Base-by-base conservation (phyloP, 192 early-diverging fungal species). In the Rhizophagus clarus region DNA sequence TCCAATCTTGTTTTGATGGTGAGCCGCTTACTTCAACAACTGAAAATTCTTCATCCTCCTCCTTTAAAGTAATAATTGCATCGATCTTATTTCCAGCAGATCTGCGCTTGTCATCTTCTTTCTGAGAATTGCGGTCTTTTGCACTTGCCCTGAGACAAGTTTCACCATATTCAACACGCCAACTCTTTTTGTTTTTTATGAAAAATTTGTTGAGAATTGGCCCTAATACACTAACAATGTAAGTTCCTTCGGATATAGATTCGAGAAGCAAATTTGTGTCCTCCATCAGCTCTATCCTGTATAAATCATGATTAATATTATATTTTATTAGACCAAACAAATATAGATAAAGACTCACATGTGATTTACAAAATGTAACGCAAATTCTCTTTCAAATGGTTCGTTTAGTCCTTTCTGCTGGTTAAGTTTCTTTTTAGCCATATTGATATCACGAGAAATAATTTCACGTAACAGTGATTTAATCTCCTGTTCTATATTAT, bases 321-420 rank as follows among this genome's bases (percentile, higher is more conserved):
- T 63, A 6, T 76, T 26, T 28, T 7, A 63, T 42, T 2, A 75
- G 26, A 75, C 28, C 6, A 74, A 61, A 61, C 17, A 74, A 60
- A 77, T 40, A 34, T 61, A 66, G 12, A 70, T 40, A 45, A 70
- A 70, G 68, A 70, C 61, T 77, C 34, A 77, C 40, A 77, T 77
- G 40, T 64, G 62, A 51, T 64, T 34, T 24, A 66, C 61, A 63
- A 77, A 63, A 11, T 62, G 9, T 22, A 77, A 31, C 14, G 61
- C 32, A 15, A 76, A 77, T 9, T 17, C 37, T 24, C 1, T 62
- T 40, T 77, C 62, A 40, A 77, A 77, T 10, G 37, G 15, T 32
- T 76, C 6, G 7, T 76, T 64, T 4, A 9, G 5, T 10, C 37
- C 3, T 60, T 60, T 74, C 7, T 15, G 47, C 20, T 45, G 42